Conservation (phyloP, 257 asterid species). For the Capsicum chinense region DNA sequence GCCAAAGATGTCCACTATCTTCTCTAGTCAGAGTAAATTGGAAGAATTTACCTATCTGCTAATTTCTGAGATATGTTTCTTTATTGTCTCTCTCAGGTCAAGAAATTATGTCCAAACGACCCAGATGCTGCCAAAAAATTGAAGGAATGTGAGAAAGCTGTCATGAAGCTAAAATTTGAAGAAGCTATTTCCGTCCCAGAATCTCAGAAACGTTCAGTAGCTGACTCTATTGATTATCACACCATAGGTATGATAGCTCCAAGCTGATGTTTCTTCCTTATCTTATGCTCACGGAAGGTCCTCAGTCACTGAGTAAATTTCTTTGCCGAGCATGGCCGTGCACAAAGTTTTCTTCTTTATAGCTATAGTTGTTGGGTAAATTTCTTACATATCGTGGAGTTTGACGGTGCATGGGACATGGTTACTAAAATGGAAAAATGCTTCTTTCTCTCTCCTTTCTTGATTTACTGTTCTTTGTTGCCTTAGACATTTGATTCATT, state of each 20-base stretch:
- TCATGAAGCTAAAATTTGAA: slow-evolving; percentile 94
- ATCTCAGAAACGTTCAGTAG: slow-evolving; percentile 64
- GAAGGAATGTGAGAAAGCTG: slow-evolving; percentile 96
- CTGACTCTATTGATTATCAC: slow-evolving; percentile 86
- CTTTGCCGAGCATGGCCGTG: not conserved
- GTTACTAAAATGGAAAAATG: slow-evolving; percentile 3
- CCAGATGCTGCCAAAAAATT: slow-evolving; percentile 94
- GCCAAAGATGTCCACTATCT: not conserved
- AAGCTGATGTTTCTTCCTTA: slow-evolving; percentile 5
- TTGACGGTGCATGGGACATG: slow-evolving; percentile 11
- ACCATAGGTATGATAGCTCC: slow-evolving; percentile 66
- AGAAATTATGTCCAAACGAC: slow-evolving; percentile 83
- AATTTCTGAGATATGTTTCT: not conserved
- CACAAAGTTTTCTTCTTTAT: not conserved
- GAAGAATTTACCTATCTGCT: slow-evolving; percentile 6
- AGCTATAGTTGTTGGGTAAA: not conserved
- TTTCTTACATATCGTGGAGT: not conserved
- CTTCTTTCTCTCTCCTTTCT: slow-evolving; percentile 14
- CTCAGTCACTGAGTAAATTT: not conserved
- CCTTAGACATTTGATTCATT: not conserved
- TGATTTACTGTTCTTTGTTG: slow-evolving; percentile 2
- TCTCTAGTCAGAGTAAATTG: not conserved
- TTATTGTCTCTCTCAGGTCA: slow-evolving; percentile 55
- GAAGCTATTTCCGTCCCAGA: slow-evolving; percentile 91
- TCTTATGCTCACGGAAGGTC: not conserved